These are phyloP conservation scores for Lachnum nothofagi DNA, from an alignment of 2,329 filamentous ascomycete genomes.

Conservation along the genomic window DNA sequence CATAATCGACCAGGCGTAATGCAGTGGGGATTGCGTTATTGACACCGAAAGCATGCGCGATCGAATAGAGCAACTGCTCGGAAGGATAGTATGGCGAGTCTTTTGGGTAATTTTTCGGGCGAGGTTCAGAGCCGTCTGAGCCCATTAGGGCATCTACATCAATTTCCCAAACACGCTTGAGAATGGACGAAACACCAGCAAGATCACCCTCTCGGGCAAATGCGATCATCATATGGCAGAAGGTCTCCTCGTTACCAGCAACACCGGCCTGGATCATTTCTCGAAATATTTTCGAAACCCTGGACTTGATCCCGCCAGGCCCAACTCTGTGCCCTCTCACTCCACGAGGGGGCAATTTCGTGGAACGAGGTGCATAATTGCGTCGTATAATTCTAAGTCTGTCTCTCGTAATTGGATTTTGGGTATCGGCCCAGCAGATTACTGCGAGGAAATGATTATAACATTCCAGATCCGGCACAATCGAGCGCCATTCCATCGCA, in stretches of 20 bases:
- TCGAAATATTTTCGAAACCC: conserved; percentile 36
- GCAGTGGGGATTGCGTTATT: conserved; percentile 59
- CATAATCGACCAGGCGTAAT: conserved; percentile 54
- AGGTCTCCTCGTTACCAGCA: conserved; percentile 47
- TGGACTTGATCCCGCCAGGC: conserved; percentile 17
- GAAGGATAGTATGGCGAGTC: conserved; percentile 56
- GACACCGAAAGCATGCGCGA: conserved; percentile 65
- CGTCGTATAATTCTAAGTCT: conserved; percentile 30
- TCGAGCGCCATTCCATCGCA: not conserved
- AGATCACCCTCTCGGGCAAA: conserved; percentile 48
- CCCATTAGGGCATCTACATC: conserved; percentile 19
- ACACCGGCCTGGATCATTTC: conserved; percentile 43
- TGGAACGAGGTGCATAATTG: conserved; percentile 25
- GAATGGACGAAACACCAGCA: conserved; percentile 40
- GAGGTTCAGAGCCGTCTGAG: conserved; percentile 22
- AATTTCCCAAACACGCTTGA: conserved; percentile 51
- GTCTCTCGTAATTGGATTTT: conserved; percentile 36
- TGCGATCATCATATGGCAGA: conserved; percentile 48
- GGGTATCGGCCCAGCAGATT: conserved; percentile 41
- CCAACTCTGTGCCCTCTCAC: conserved; percentile 26
- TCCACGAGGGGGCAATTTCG: conserved; percentile 13
- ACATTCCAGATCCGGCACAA: conserved; percentile 42
- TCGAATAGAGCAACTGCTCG: conserved; percentile 52
- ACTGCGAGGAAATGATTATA: conserved; percentile 52
- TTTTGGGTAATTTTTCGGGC: conserved; percentile 35